These are phyloP conservation scores for Cordyceps pruinosa DNA, from an alignment of 2,329 filamentous ascomycete genomes.

Conservation along the genomic window DNA sequence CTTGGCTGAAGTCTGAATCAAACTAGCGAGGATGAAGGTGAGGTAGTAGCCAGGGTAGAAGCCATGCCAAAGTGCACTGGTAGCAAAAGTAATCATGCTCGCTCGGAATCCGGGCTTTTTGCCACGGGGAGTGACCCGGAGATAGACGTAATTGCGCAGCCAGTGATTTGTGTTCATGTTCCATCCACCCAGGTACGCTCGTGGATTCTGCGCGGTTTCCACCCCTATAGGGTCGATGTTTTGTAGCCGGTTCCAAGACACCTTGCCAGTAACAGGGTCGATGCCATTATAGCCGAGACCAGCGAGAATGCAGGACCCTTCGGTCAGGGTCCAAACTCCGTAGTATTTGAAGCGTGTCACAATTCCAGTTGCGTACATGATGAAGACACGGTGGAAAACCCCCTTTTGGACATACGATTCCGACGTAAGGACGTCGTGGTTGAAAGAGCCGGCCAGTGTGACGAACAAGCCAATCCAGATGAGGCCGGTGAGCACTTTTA, in stretches of 20 bases:
- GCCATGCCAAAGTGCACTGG: slow-evolving; percentile 95
- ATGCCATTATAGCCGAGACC: slow-evolving; percentile 93
- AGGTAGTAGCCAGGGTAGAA: slow-evolving; percentile 97
- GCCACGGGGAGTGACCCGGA: slow-evolving; percentile 88
- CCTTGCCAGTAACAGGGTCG: slow-evolving; percentile 74
- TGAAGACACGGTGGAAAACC: slow-evolving; percentile 66
- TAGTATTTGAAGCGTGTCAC: slow-evolving; percentile 90
- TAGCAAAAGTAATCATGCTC: slow-evolving; percentile 87
- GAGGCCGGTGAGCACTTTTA: slow-evolving; percentile 67
- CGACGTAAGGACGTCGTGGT: slow-evolving; percentile 54
- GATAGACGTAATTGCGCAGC: slow-evolving; percentile 91
- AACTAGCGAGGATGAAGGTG: slow-evolving; percentile 79
- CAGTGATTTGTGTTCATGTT: slow-evolving; percentile 99
- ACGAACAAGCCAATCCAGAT: slow-evolving; percentile 76
- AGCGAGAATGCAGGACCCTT: slow-evolving; percentile 88
- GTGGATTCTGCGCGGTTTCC: slow-evolving; percentile 87
- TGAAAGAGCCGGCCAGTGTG: slow-evolving; percentile 62
- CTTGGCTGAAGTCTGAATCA: slow-evolving; percentile 90
- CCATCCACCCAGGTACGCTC: slow-evolving; percentile 86
- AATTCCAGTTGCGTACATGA: slow-evolving; percentile 77
- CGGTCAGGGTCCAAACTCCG: slow-evolving; percentile 87
- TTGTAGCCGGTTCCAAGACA: slow-evolving; percentile 79
- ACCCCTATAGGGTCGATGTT: slow-evolving; percentile 85
- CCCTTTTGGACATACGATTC: slow-evolving; percentile 60
- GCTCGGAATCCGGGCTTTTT: slow-evolving; percentile 96